Evolutionary conservation across 306 rosid species (phyloP), one percentile per base, ranked within the genome.

Genomic region (Myrica gale): DNA sequence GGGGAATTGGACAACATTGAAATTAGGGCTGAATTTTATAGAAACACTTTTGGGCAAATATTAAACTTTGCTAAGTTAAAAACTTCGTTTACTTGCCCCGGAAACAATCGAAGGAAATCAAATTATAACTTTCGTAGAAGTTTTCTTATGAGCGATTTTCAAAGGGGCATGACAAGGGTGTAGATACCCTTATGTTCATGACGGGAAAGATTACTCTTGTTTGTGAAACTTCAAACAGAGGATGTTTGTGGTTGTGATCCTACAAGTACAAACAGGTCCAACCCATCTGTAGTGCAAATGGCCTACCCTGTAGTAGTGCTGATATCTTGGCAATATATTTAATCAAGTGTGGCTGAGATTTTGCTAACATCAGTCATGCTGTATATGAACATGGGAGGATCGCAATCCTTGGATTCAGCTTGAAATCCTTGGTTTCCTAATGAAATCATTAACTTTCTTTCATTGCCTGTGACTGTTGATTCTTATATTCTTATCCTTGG

Each of bases 401-500:
- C 74, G 19, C n/a, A 68, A 16, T 52, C 57, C 44, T 78, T 81
- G 44, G 78, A 23, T 23, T 23, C 26, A 23, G 26, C 26, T 23
- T 23, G 26, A 23, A 68, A 16, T 51, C 57, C 44, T 78, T 81
- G 44, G 78, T 66, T 72, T 63, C 0, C 7, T 71, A 66, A 63
- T 84, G 81, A 83, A 82, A 32, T 74, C 39, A 5, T 46, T 52
- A 62, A 51, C 50, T 70, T 57, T n/a, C 50, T 70, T 57, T n/a
- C 9, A 53, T 62, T 12, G 61, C 43, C 79, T 26, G 75, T 82
- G 72, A 61, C 85, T 77, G 66, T 71, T 84, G 87, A 37, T 87
- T 78, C 91, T 90, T 92, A 89, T 92, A 80, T 82, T 81, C 87
- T 80, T 82, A 85, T 90, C 84, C 84, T 92, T 89, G 96, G 85